phyloP scores from a whole-genome alignment of 108 stramenopile species.

The Stephanodiscus minutulus region DNA sequence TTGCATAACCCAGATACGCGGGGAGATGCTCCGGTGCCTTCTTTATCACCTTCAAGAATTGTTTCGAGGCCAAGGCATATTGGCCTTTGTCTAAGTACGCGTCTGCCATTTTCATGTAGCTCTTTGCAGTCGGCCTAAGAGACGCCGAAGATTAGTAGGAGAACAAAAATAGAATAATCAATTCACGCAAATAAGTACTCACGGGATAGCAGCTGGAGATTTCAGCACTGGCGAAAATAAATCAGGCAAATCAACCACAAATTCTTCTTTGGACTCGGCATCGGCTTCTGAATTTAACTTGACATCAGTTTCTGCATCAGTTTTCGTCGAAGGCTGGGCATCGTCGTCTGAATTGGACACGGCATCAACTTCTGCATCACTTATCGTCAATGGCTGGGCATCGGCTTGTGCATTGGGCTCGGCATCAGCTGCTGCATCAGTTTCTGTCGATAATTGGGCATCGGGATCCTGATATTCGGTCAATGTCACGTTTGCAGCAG shows the following conservation, averaged over 20 bases:
- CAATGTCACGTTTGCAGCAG: not conserved
- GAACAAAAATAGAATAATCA: not conserved
- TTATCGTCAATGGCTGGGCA: not conserved
- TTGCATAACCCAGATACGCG: constrained; percentile 55
- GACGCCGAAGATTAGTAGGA: not conserved
- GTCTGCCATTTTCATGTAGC: constrained; percentile 64
- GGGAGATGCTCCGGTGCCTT: constrained; percentile 53
- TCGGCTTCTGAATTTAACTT: not conserved
- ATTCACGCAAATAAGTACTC: constrained; percentile 8
- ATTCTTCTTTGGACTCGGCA: constrained; percentile 3
- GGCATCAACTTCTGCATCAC: not conserved
- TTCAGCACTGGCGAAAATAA: constrained; percentile 27
- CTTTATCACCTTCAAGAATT: constrained; percentile 58
- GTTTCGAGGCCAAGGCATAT: constrained; percentile 48
- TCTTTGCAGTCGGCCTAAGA: constrained; percentile 40
- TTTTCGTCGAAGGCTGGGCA: not conserved
- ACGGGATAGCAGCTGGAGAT: constrained; percentile 32
- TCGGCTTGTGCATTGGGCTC: not conserved
- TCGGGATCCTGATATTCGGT: not conserved
- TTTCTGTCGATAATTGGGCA: too few relatives aligned
- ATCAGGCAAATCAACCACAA: constrained; percentile 28
- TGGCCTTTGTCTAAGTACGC: constrained; percentile 56
- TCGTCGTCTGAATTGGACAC: not conserved
- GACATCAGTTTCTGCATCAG: not conserved
- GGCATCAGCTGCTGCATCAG: not conserved